These are phyloP conservation scores for Colletotrichum sp. DNA, from an alignment of 2,329 filamentous ascomycete species.

Conservation along the genomic window DNA sequence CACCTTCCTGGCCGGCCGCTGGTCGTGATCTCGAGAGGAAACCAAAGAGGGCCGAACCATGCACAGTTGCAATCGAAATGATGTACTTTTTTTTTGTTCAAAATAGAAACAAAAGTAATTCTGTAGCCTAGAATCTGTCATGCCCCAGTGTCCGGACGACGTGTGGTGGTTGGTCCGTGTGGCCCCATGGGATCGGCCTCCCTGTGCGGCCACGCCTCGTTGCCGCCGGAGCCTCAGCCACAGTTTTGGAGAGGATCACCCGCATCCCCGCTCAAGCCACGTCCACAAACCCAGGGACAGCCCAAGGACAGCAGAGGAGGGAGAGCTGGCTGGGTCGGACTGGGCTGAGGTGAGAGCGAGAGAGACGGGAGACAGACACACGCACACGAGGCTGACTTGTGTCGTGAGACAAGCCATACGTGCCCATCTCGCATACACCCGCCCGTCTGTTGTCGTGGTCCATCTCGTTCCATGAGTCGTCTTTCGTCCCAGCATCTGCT, in stretches of 20 bases:
- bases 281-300: neutral
- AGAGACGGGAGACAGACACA: neutral
- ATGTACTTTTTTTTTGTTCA: neutral
- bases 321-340: neutral
- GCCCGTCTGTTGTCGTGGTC: neutral
- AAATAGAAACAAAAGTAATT: slow-evolving; percentile 13
- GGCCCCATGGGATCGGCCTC: slow-evolving; percentile 10
- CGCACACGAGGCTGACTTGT: slow-evolving; percentile 5
- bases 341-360: slow-evolving; percentile 6
- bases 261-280: slow-evolving; percentile 13
- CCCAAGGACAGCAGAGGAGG: neutral
- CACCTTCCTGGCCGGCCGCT: neutral
- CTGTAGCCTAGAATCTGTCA: slow-evolving; percentile 15
- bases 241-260: slow-evolving; percentile 4
- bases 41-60: neutral
- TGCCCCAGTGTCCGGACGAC: slow-evolving; percentile 1
- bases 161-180: slow-evolving; percentile 6
- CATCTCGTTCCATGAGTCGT: neutral
- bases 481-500: neutral
- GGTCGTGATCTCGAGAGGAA: neutral
- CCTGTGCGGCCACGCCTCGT: slow-evolving; percentile 6
- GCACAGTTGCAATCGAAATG: neutral
- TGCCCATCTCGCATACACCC: neutral
- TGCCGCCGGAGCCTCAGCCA: slow-evolving; percentile 9
- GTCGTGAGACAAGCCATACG: neutral